phyloP scores from a whole-genome alignment of 371 early-diverging fungal genomes.

The Mucor saturninus region DNA sequence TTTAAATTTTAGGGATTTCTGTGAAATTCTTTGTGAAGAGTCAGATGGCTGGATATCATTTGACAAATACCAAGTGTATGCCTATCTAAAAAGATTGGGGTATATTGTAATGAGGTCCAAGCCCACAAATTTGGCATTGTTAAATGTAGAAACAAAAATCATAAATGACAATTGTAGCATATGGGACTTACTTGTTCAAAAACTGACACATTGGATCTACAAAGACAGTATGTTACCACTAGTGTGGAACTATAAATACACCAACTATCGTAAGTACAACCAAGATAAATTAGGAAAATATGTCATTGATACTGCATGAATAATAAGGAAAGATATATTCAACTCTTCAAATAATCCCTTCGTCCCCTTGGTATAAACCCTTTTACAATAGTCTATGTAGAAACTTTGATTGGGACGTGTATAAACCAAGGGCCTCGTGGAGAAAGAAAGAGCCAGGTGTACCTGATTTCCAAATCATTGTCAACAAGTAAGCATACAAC shows the following conservation, averaged over 20 bases:
- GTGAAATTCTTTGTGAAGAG: constrained; percentile 26
- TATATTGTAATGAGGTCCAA: constrained; percentile 43
- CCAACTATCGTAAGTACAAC: constrained; percentile 12
- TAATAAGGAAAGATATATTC: constrained; percentile 28
- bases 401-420: constrained; percentile 54
- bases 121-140: background rate
- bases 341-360: constrained; percentile 31
- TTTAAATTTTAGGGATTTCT: constrained; percentile 25
- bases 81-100: constrained; percentile 58
- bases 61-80: constrained; percentile 54
- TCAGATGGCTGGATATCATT: constrained; percentile 39
- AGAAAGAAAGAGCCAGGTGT: constrained; percentile 57
- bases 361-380: constrained; percentile 34
- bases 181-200: background rate
- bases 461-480: constrained; percentile 53
- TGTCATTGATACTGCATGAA: background rate
- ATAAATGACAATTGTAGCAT: background rate
- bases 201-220: background rate
- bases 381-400: background rate
- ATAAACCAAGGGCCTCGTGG: constrained; percentile 56
- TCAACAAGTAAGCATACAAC: constrained; percentile 27
- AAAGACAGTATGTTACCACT: constrained; percentile 1
- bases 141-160: background rate
- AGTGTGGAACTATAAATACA: constrained; percentile 18
- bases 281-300: no score